Evolutionary conservation across 306 rosid genomes (phyloP), one percentile per base, ranked within the genome.

Genomic region (Inga leiocalycina): DNA sequence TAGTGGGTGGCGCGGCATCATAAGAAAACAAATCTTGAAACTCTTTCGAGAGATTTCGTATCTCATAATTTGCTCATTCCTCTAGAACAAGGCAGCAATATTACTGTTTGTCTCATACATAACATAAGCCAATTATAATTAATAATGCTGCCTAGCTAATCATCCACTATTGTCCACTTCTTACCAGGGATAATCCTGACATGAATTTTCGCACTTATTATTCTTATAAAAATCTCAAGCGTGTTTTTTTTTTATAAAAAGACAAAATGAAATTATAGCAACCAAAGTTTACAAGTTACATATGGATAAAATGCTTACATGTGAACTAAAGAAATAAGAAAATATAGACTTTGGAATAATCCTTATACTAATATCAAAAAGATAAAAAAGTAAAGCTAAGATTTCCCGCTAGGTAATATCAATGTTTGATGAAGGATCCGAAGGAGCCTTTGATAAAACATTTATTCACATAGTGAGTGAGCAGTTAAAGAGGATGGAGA

Each of bases 111-210:
- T 72, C 13, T 45, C 41, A 45, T 72, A 27, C n/a, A 45, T 15
- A 5, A 27, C n/a, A 45, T 24, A 22, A 13, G 12, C 76, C 39
- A 71, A 20, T n/a, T 20, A n/a, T 71, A 71, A 71, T 72, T n/a
- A 10, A 11, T 71, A 71, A 71, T 72, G 39, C 57, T 45, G 39
- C 76, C 22, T 72, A n/a, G n/a, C n/a, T n/a, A 27, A 46, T 72
- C 76, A 45, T 72, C 76, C 76, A 72, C 59, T 46, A 72, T 11
- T 71, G 20, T 45, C 75, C 20, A 71, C 27, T 43, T 22, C 12
- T n/a, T 41, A 22, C 13, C 32, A 22, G 66, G 24, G 15, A 59
- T 59, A 4, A 59, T 59, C 34, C 66, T 59, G 66, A 59, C 15
- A 59, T 59, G 34, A 22, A 59, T 59, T 59, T 59, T 59, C 64